Evolutionary conservation across 495 filamentous ascomycete genomes (phyloP).

Genomic region (Hypoxylon perforatum): DNA sequence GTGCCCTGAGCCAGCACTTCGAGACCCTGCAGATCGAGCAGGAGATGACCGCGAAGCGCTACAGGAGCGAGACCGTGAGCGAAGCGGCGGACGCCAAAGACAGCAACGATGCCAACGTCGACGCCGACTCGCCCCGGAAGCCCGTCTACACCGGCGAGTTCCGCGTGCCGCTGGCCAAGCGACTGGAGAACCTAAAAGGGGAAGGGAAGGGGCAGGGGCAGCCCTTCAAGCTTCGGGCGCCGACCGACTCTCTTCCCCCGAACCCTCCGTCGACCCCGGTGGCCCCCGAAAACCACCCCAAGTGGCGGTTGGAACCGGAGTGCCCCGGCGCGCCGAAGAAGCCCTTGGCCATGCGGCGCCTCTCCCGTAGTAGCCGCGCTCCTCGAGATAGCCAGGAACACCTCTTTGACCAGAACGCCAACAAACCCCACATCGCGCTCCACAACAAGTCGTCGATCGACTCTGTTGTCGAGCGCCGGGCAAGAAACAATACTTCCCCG

Average conservation of each 20-base stretch:
- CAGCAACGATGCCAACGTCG: too few species aligned
- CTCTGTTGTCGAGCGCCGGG: constrained; percentile 2
- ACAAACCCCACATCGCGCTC: not conserved
- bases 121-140: not conserved
- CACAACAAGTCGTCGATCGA: constrained; percentile 1
- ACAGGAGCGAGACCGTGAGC: not conserved
- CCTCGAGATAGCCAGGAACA: not conserved
- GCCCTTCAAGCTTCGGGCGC: too few species aligned
- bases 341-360: not conserved
- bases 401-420: constrained; percentile 15
- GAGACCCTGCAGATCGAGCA: not conserved
- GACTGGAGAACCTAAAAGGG: too few species aligned
- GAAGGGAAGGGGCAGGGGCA: too few species aligned
- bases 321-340: constrained; percentile 1
- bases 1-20: not conserved
- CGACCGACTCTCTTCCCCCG: not conserved
- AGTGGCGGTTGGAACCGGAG: not conserved
- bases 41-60: too few species aligned
- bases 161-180: too few species aligned
- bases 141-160: constrained; percentile 16
- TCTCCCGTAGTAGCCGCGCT: not conserved
- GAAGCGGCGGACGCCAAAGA: not conserved
- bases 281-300: constrained; percentile 14
- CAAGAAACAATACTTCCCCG: not conserved
- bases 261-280: constrained; percentile 10